Evolutionary conservation across 2,329 filamentous ascomycete species (phyloP), one percentile per base, ranked within the genome.

Genomic region (Didymella exigua): DNA sequence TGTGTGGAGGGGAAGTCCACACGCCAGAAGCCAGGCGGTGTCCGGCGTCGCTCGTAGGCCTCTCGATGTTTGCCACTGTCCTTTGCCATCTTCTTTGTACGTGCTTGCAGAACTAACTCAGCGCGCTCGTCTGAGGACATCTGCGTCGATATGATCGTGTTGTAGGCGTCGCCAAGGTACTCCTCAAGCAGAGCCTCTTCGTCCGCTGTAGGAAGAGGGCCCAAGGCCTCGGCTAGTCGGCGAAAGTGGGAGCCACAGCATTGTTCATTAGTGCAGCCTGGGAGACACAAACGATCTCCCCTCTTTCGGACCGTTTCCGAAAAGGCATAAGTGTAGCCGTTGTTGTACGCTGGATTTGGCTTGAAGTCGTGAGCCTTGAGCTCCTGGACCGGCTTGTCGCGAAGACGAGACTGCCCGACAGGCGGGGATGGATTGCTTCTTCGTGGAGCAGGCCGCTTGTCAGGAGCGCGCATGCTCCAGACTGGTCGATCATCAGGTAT

Each of bases 1-100:
- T 98, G 95, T 1, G 95, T 97, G 23, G 79, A 86, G 1, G 93
- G 93, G 71, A 99, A 96, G 63, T 96, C 93, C 1, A 89, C 84
- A 49, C 90, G 83, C 95, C 95, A 99, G 71, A 91, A 98, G 0
- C 92, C 93, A 1, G 91, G 91, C 11, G 95, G 93, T 9, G 89
- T 91, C 38, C 78, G 81, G 59, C 84, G 82, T 45, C 91, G 84
- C 56, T 87, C 84, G 73, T 89, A 92, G 24, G 86, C 82, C 63
- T 93, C 84, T 51, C 89, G 83, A 75, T 97, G 93, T 70, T 83
- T 91, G 5, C 92, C 92, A 71, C 85, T 86, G 58, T 84, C 83
- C 67, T 93, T 87, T 1, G 93, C 89, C 59, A 96, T 78, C 43
- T 87, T 81, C 68, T 86, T 84, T 0, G 86, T 88, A 68, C 88